These are phyloP conservation scores for Oryza meridionalis DNA, from an alignment of 176 grass and related monocot species.

Conservation along the genomic window DNA sequence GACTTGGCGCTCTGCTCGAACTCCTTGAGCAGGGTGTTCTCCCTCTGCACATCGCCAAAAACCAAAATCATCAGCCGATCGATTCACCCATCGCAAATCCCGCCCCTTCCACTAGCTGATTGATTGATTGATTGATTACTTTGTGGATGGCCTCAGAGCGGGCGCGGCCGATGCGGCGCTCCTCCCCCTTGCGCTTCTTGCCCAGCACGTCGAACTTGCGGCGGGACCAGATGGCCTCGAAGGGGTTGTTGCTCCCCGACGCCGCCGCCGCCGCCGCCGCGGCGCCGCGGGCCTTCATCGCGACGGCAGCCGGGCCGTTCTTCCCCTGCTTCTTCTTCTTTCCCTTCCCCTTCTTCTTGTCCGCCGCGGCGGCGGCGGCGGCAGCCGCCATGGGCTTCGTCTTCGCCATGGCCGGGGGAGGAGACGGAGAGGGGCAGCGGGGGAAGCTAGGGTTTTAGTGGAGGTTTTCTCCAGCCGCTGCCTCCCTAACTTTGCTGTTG, in stretches of 20 bases:
- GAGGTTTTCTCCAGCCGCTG: not conserved
- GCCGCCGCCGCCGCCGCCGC: constrained; percentile 21
- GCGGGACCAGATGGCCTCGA: constrained; percentile 92
- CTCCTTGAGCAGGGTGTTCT: constrained; percentile 90
- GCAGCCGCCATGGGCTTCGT: constrained; percentile 15
- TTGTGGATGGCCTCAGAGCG: constrained; percentile 81
- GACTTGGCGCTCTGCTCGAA: constrained; percentile 73
- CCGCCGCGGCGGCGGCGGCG: not conserved
- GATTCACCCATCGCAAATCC: not conserved
- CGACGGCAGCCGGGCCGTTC: constrained; percentile 45
- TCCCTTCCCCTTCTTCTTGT: constrained; percentile 58
- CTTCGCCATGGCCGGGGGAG: constrained; percentile 56
- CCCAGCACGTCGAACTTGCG: constrained; percentile 92
- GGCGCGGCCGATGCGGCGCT: constrained; percentile 61
- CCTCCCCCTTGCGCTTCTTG: constrained; percentile 94
- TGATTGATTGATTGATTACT: constrained; percentile 31
- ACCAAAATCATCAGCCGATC: constrained; percentile 23
- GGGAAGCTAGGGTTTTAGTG: constrained; percentile 34
- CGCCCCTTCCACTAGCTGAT: not conserved
- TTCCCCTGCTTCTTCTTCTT: constrained; percentile 38
- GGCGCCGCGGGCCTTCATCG: constrained; percentile 48
- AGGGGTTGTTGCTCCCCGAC: constrained; percentile 62
- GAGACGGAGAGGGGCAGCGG: not conserved
- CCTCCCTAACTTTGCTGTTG: not conserved
- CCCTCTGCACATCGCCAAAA: constrained; percentile 57